phyloP scores from a whole-genome alignment of 2,329 filamentous ascomycete genomes.

The Pseudogymnoascus sp. region DNA sequence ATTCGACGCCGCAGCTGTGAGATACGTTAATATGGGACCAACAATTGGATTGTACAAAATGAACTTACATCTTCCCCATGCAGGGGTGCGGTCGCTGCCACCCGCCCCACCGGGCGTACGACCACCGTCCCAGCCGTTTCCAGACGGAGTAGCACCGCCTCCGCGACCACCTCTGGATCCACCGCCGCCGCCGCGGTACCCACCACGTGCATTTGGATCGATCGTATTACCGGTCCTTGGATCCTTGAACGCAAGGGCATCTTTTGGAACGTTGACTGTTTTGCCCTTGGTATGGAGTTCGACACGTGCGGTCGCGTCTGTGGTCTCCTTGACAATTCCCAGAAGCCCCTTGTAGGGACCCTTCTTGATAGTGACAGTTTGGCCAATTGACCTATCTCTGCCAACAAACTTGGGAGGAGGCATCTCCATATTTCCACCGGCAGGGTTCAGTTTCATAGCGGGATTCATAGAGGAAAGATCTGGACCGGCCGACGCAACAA shows the following conservation, averaged over 20 bases:
- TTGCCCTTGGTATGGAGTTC: conserved; percentile 94
- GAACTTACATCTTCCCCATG: conserved; percentile 65
- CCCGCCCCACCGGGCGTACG: conserved; percentile 59
- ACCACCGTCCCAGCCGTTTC: conserved; percentile 49
- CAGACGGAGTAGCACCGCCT: conserved; percentile 39
- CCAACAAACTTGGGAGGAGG: conserved; percentile 67
- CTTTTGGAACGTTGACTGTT: conserved; percentile 75
- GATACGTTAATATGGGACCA: conserved; percentile 15
- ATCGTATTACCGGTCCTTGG: conserved; percentile 71
- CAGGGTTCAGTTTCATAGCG: conserved; percentile 65
- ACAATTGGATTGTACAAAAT: neutral
- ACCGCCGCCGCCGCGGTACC: conserved; percentile 36
- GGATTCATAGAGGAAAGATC: conserved; percentile 92
- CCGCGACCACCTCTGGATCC: conserved; percentile 37
- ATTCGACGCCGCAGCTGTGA: conserved; percentile 46
- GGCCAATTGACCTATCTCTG: conserved; percentile 77
- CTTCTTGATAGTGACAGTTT: conserved; percentile 81
- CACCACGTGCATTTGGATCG: conserved; percentile 52
- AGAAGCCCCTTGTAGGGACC: conserved; percentile 88
- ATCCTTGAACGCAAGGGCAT: conserved; percentile 79
- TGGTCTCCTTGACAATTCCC: conserved; percentile 93
- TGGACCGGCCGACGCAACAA: conserved; percentile 51
- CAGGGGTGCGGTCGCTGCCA: conserved; percentile 63
- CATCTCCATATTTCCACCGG: conserved; percentile 43
- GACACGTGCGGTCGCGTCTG: conserved; percentile 75